Evolutionary conservation across 352 stramenopile genomes (phyloP).

Genomic region (Phytophthora pistaciae): DNA sequence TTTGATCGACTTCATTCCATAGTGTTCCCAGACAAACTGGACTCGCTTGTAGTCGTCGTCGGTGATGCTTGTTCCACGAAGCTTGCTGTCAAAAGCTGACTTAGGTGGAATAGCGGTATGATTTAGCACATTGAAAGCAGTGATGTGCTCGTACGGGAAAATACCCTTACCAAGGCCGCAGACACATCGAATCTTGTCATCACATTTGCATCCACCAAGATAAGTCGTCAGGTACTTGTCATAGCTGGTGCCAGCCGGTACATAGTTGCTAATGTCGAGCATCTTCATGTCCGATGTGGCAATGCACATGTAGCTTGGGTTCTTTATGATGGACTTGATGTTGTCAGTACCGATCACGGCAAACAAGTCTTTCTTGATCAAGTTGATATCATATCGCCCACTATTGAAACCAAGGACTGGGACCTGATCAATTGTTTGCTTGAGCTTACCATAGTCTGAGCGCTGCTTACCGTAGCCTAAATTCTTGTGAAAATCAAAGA

Average conservation of each 20-base stretch:
- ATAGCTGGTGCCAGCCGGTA: slow-evolving; percentile 39
- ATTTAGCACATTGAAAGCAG: not conserved
- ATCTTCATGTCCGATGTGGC: slow-evolving; percentile 32
- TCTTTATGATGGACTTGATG: slow-evolving; percentile 37
- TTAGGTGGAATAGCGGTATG: not conserved
- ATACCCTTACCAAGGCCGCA: slow-evolving; percentile 19
- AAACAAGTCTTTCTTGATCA: slow-evolving; percentile 46
- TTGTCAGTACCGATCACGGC: slow-evolving; percentile 14
- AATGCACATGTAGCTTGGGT: slow-evolving; percentile 44
- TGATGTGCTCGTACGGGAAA: not conserved
- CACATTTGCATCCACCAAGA: slow-evolving; percentile 40
- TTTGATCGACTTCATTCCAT: not conserved
- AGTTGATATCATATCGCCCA: slow-evolving; percentile 26
- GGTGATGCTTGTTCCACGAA: not conserved
- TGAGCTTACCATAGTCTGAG: not conserved
- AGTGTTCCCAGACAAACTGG: not conserved
- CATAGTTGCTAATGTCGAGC: slow-evolving; percentile 43
- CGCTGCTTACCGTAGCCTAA: not conserved
- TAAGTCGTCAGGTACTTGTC: slow-evolving; percentile 41
- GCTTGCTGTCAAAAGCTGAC: not conserved
- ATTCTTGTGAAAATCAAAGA: slow-evolving; percentile 1
- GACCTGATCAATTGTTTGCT: slow-evolving; percentile 2
- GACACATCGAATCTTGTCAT: slow-evolving; percentile 39
- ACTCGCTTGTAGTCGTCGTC: not conserved
- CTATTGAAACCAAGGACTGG: slow-evolving; percentile 28